A percentile compares a stretch with the other conserved stretches of the same genome.
These are phyloP conservation scores for Verticillium longisporum DNA, from an alignment of 2,329 filamentous ascomycete genomes.

Conservation along the genomic window DNA sequence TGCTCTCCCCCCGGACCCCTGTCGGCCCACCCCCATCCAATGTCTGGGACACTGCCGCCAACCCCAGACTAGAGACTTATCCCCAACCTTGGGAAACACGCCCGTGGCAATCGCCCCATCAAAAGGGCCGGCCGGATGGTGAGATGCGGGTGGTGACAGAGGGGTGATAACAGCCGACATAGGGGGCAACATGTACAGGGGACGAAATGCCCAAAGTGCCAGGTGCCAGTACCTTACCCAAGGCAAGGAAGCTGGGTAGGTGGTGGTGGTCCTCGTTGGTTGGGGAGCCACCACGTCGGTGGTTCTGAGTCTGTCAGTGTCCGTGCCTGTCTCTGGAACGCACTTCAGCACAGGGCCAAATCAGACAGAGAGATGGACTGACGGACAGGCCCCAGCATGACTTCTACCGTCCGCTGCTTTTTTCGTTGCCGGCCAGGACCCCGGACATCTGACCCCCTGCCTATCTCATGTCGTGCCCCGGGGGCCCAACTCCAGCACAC, in stretches of 20 bases:
- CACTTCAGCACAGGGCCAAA: background rate
- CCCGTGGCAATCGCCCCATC: background rate
- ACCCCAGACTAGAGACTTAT: background rate
- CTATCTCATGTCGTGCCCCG: background rate
- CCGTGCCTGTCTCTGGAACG: background rate
- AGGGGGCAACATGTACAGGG: too few relatives aligned
- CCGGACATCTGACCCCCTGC: background rate
- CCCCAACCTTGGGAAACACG: conserved; percentile 2
- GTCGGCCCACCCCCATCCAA: background rate
- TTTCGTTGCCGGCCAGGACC: background rate
- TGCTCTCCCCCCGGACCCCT: background rate
- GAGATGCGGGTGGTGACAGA: background rate
- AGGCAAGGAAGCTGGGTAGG: too few relatives aligned
- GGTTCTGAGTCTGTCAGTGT: background rate
- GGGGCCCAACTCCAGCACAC: background rate
- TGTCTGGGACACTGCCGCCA: conserved; percentile 4
- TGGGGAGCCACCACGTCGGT: background rate
- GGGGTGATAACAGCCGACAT: background rate
- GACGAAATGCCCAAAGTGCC: too few relatives aligned
- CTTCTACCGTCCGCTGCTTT: background rate
- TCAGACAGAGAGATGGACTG: background rate
- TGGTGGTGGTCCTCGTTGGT: background rate
- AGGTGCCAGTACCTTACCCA: too few relatives aligned
- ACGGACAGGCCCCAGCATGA: background rate
- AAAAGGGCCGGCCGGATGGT: background rate